Percentiles rank a stretch among this genome's conserved stretches.
phyloP scores from a whole-genome alignment of 2,329 filamentous ascomycete genomes.

The Fusarium hainanense region DNA sequence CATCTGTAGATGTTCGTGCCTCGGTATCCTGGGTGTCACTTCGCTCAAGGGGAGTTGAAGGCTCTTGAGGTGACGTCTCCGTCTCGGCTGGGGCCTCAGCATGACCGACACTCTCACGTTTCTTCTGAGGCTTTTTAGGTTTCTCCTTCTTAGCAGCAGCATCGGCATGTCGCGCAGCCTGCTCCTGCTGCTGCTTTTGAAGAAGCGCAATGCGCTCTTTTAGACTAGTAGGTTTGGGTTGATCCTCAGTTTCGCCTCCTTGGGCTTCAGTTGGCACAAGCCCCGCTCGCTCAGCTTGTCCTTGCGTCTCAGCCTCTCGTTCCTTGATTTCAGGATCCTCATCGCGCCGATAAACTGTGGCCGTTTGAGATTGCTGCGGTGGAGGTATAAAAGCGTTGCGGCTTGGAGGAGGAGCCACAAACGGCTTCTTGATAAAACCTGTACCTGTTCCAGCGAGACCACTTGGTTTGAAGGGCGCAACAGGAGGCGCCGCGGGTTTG shows the following conservation, averaged over 20 bases:
- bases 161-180: conserved; percentile 84
- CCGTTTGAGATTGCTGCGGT: conserved; percentile 73
- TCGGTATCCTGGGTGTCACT: conserved; percentile 60
- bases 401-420: conserved; percentile 93
- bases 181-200: conserved; percentile 93
- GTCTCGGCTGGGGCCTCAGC: conserved; percentile 45
- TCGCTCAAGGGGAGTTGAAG: conserved; percentile 55
- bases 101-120: conserved; percentile 61
- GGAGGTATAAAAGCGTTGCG: conserved; percentile 90
- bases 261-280: conserved; percentile 60
- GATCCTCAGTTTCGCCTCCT: conserved; percentile 74
- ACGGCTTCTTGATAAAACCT: conserved; percentile 94
- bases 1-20: conserved; percentile 64
- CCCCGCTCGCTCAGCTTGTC: conserved; percentile 76
- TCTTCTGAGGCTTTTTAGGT: conserved; percentile 80
- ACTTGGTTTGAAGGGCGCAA: conserved; percentile 89
- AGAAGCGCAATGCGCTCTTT: conserved; percentile 96
- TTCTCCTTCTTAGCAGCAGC: conserved; percentile 86
- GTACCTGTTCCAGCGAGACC: conserved; percentile 66
- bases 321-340: conserved; percentile 82
- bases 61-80: conserved; percentile 47
- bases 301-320: conserved; percentile 71
- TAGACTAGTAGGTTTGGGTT: conserved; percentile 90
- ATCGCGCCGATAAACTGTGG: conserved; percentile 85
- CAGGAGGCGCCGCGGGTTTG: conserved; percentile 83